Conservation (phyloP, 148 eudicot species). For the Suaeda aralocaspica region DNA sequence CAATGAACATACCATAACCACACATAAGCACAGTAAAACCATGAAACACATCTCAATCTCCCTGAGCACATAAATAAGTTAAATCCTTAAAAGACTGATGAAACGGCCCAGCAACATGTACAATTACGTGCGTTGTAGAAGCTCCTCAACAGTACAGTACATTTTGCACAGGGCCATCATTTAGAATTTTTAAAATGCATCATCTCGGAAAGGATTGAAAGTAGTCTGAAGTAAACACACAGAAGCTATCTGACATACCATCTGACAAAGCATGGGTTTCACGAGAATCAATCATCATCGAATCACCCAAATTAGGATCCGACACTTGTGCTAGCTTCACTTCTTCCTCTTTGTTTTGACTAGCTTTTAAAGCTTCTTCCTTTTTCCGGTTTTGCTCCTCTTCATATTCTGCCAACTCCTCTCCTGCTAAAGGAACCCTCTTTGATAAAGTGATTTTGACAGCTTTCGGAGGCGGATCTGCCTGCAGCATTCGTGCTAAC, state of each 20-base stretch:
- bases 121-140: not conserved
- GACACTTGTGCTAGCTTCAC: slow-evolving; percentile 47
- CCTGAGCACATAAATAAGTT: not conserved
- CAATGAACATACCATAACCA: not conserved
- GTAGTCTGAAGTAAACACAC: not conserved
- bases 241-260: slow-evolving; percentile 41
- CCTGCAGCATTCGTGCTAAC: slow-evolving; percentile 91
- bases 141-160: not conserved
- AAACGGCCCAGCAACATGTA: not conserved
- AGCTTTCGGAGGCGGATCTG: slow-evolving; percentile 99
- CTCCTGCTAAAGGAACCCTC: slow-evolving; percentile 93
- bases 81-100: not conserved
- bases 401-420: slow-evolving; percentile 91
- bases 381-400: slow-evolving; percentile 87
- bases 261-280: slow-evolving; percentile 44
- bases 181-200: not conserved
- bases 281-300: slow-evolving; percentile 70
- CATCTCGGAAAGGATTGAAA: not conserved
- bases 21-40: not conserved
- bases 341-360: slow-evolving; percentile 77
- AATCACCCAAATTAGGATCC: slow-evolving; percentile 52
- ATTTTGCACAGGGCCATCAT: not conserved
- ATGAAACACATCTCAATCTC: no score
- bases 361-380: slow-evolving; percentile 91
- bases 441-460: slow-evolving; percentile 85